Conservation (phyloP, 2,329 filamentous ascomycete species). For the Ambrosiella cleistominuta region DNA sequence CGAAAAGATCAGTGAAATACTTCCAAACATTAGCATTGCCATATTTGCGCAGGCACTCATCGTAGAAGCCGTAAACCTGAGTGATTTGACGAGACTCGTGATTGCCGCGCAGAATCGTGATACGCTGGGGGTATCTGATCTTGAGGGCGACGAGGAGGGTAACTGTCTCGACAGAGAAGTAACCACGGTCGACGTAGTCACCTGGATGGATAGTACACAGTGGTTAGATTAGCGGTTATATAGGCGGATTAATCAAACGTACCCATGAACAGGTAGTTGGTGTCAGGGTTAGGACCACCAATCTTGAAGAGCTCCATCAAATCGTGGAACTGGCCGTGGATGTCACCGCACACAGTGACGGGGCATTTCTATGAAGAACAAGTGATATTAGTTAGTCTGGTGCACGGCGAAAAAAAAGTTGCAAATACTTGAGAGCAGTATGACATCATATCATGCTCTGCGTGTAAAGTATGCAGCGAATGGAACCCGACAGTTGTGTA, state of each 20-base stretch:
- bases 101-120: conserved; percentile 96
- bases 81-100: conserved; percentile 99
- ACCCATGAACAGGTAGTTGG: conserved; percentile 99
- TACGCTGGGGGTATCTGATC: conserved; percentile 93
- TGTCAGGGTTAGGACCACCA: conserved; percentile 91
- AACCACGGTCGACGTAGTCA: conserved; percentile 96
- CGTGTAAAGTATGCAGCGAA: too few relatives aligned
- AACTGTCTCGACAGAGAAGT: conserved; percentile 97
- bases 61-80: conserved; percentile 98
- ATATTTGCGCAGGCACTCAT: conserved; percentile 96
- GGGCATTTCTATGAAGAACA: conserved; percentile 62
- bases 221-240: background rate
- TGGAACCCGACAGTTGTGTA: too few relatives aligned
- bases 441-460: too few relatives aligned
- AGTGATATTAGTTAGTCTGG: background rate
- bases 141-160: conserved; percentile 92
- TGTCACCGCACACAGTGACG: conserved; percentile 96
- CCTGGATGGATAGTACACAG: conserved; percentile 31
- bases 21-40: conserved; percentile 99
- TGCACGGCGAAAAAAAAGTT: background rate
- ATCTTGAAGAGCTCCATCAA: conserved; percentile 99
- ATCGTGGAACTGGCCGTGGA: conserved; percentile 97
- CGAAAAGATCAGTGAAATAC: conserved; percentile 96
- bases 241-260: conserved; percentile 19
- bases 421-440: too few relatives aligned